Percentiles rank a stretch among this genome's conserved stretches.
These are phyloP conservation scores for Leccinum arenicola DNA, from an alignment of 768 basidiomycete species.

Conservation along the genomic window DNA sequence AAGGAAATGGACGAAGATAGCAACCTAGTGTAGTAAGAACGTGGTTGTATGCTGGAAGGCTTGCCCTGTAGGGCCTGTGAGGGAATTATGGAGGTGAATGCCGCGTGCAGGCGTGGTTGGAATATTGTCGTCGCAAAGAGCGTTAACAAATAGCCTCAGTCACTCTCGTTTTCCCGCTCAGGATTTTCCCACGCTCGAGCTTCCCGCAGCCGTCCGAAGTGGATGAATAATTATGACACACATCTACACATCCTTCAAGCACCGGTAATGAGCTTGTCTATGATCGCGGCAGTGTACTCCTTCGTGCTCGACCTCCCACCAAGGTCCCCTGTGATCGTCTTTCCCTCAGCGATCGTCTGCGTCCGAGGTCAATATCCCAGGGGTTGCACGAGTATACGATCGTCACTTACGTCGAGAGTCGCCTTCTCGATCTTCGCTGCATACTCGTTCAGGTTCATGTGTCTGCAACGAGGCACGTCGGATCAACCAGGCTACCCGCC, in stretches of 20 bases:
- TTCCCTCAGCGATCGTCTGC: conserved; percentile 97
- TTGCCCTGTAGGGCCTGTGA: conserved; percentile 93
- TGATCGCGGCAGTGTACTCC: conserved; percentile 89
- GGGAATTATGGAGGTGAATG: conserved; percentile 54
- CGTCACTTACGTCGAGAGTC: conserved; percentile 70
- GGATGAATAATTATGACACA: conserved; percentile 7
- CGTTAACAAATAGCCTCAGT: conserved; percentile 1
- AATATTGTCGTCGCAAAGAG: conserved; percentile 40
- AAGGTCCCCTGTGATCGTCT: conserved; percentile 90
- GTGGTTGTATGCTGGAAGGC: conserved; percentile 48
- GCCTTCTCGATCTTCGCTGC: conserved; percentile 93
- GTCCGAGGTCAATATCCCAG: conserved; percentile 6
- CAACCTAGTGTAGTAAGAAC: conserved; percentile 46
- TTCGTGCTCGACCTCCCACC: conserved; percentile 89
- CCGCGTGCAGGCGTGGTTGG: conserved; percentile 52
- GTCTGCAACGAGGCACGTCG: conserved; percentile 46
- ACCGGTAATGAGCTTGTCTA: conserved; percentile 53
- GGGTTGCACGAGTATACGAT: background rate
- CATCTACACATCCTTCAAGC: conserved; percentile 23
- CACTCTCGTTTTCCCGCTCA: conserved; percentile 14
- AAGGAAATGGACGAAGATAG: conserved; percentile 12
- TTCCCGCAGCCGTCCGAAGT: conserved; percentile 9
- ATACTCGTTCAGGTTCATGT: conserved; percentile 85
- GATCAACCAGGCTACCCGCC: conserved; percentile 16
- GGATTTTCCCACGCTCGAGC: conserved; percentile 28